Evolutionary conservation across 345 rosid genomes (phyloP).

Genomic region (Salix dunnii): DNA sequence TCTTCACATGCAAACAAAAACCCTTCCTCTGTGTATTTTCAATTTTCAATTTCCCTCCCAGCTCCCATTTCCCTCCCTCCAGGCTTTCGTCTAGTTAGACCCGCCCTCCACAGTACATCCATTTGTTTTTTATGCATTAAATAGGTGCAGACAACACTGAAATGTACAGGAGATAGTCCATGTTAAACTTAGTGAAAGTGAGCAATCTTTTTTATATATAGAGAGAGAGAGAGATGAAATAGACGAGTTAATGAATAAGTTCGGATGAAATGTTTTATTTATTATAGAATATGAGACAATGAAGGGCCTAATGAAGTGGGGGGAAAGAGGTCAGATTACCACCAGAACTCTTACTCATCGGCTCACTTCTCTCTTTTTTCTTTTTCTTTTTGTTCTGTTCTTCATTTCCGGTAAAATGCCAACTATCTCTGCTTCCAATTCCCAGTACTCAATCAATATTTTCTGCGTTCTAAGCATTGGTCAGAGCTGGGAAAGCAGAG

Average conservation of each 20-base stretch:
- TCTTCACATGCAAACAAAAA: conserved; percentile 41
- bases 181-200: background rate
- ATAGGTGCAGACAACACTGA: background rate
- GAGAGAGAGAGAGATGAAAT: background rate
- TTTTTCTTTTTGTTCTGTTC: conserved; percentile 8
- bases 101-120: background rate
- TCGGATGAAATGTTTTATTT: background rate
- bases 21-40: background rate
- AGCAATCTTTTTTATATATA: background rate
- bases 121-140: background rate
- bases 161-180: background rate
- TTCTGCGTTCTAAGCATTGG: background rate
- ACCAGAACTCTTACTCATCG: conserved; percentile 27
- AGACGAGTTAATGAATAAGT: background rate
- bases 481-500: conserved; percentile 36
- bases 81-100: background rate
- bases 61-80: background rate
- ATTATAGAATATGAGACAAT: background rate
- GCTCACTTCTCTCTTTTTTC: background rate
- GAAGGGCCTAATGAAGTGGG: background rate
- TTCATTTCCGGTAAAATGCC: conserved; percentile 48
- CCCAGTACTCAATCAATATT: conserved; percentile 11
- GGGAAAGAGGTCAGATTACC: conserved; percentile 7
- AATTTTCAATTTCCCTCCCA: background rate
- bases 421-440: conserved; percentile 46